Base-by-base conservation (phyloP, 768 basidiomycete genomes). In the Pulveroboletus ravenelii region DNA sequence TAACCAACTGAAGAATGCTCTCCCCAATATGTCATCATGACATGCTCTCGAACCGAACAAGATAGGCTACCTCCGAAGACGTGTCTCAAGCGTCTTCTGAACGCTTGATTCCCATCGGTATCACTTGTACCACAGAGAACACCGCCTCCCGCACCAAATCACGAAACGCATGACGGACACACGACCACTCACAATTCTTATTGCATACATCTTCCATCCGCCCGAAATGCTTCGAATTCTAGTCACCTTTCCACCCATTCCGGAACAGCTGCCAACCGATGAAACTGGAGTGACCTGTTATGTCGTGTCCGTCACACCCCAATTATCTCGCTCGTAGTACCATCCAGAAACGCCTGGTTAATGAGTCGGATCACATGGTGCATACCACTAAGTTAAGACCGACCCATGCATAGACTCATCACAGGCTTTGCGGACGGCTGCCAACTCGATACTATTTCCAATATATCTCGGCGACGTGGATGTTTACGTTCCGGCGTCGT, bases 31-130 rank as follows among this genome's bases (percentile, higher is more conserved):
- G 15, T 27, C 32, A 17, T 25, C 30, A 17, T 45, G 35, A 32
- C 13, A 15, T 27, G 20, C 41, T 34, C 10, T 35, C 15, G 18
- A 20, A 13, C 38, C 23, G 45, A 45, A 35, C 39, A 38, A 6
- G 35, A 36, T 47, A 12, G 30, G 30, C 45, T 27, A 35, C 18
- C 36, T 48, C 48, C 27, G 23, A 46, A 44, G 40, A 49, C 30
- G 17, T 20, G 27, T 39, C 45, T 39, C 56, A 31, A 50, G 60
- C 32, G 41, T 34, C 23, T 41, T 15, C 37, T 45, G 41, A 39
- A 40, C 8, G 23, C 43, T 29, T 35, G 35, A 43, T 56, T 51
- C 51, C 50, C 47, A 45, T 27, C 56, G 32, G 46, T 37, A 25
- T 36, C 32, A 41, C 48, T 47, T 42, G 36, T 12, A 41, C 15